Evolutionary conservation across 2,329 filamentous ascomycete genomes (phyloP).

Genomic region (Ophiocordyceps unilateralis): DNA sequence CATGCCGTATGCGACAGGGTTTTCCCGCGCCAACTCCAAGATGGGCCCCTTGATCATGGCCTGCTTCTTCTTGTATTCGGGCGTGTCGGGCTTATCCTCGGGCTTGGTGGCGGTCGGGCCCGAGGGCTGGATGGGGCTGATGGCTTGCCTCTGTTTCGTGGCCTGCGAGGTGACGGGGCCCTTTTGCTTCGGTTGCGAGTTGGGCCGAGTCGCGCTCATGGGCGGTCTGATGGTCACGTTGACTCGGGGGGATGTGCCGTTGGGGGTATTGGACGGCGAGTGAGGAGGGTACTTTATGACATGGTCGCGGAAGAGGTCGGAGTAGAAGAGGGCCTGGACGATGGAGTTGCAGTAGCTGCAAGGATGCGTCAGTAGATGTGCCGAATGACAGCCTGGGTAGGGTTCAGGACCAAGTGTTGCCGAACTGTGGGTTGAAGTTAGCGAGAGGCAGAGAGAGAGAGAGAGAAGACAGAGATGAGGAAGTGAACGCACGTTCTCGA

Average conservation of each 20-base stretch:
- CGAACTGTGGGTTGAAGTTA: slow-evolving; percentile 48
- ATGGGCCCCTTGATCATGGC: slow-evolving; percentile 78
- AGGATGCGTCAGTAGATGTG: slow-evolving; percentile 6
- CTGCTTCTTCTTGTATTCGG: slow-evolving; percentile 96
- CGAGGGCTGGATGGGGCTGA: slow-evolving; percentile 35
- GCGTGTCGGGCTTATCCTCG: slow-evolving; percentile 86
- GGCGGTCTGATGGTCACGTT: slow-evolving; percentile 44
- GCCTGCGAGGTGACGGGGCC: slow-evolving; percentile 37
- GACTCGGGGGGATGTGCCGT: slow-evolving; percentile 37
- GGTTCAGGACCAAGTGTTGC: slow-evolving; percentile 76
- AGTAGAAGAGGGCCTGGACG: slow-evolving; percentile 92
- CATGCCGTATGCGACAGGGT: slow-evolving; percentile 71
- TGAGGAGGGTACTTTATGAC: slow-evolving; percentile 78
- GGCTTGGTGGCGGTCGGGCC: slow-evolving; percentile 43
- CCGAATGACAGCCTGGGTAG: slow-evolving; percentile 1
- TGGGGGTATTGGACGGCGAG: slow-evolving; percentile 51
- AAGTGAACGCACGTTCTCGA: slow-evolving; percentile 69
- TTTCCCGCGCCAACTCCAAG: slow-evolving; percentile 69
- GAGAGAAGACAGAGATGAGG: slow-evolving; percentile 4
- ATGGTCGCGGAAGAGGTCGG: slow-evolving; percentile 79
- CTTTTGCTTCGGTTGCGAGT: slow-evolving; percentile 28
- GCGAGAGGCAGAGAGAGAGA: not conserved
- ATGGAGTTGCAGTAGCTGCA: slow-evolving; percentile 95
- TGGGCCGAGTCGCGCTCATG: slow-evolving; percentile 27
- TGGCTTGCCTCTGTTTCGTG: slow-evolving; percentile 35